These are phyloP conservation scores for Arachis stenosperma DNA, from an alignment of 306 rosid species.

Conservation along the genomic window DNA sequence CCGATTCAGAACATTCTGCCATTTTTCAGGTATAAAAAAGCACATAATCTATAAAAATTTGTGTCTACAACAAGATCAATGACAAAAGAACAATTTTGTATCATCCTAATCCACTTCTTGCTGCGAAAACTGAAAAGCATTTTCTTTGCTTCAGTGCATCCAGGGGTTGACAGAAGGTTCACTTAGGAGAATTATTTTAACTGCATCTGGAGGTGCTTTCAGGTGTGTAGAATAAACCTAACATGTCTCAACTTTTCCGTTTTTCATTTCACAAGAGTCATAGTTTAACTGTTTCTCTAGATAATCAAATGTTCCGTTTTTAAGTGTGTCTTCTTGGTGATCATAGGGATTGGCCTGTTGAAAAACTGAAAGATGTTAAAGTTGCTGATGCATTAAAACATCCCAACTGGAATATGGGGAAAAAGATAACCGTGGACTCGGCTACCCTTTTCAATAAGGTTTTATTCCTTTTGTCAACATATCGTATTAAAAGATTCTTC, in stretches of 20 bases:
- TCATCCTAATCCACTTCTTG: slow-evolving; percentile 13
- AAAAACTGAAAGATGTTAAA: slow-evolving; percentile 89
- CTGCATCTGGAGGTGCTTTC: slow-evolving; percentile 98
- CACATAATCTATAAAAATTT: neutral
- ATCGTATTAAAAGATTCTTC: slow-evolving; percentile 19
- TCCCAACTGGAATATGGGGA: slow-evolving; percentile 99
- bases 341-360: slow-evolving; percentile 94
- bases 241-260: slow-evolving; percentile 13
- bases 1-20: slow-evolving; percentile 99
- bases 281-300: slow-evolving; percentile 1
- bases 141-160: slow-evolving; percentile 72
- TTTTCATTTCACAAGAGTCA: slow-evolving; percentile 21
- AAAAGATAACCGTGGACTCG: slow-evolving; percentile 98
- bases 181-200: slow-evolving; percentile 82
- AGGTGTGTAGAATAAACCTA: slow-evolving; percentile 52
- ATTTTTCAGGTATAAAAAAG: slow-evolving; percentile 81
- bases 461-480: slow-evolving; percentile 24
- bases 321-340: slow-evolving; percentile 13
- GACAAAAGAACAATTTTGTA: slow-evolving; percentile 13
- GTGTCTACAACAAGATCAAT: slow-evolving; percentile 21
- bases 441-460: slow-evolving; percentile 99
- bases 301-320: slow-evolving; percentile 1
- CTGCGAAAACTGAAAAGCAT: slow-evolving; percentile 39
- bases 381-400: slow-evolving; percentile 98
- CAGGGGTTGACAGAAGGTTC: slow-evolving; percentile 94